Conservation (phyloP, 768 basidiomycete species). For the Rhodotorula taiwanensis region DNA sequence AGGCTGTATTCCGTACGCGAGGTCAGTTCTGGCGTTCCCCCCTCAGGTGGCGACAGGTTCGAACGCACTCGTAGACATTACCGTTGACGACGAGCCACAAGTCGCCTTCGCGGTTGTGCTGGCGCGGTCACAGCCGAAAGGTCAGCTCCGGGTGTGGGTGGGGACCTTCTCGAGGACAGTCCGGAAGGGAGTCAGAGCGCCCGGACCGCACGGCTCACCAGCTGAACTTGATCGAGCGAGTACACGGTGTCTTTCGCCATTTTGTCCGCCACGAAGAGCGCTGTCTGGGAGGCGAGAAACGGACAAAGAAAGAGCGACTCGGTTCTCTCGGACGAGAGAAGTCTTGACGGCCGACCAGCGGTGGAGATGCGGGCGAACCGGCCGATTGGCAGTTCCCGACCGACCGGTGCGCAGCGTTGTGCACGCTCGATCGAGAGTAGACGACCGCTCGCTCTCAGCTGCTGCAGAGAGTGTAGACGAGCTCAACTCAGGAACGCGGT, state of each 20-base stretch:
- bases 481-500: too few species aligned
- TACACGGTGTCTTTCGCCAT: neutral
- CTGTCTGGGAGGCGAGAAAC: neutral
- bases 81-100: constrained; percentile 79
- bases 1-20: too few species aligned
- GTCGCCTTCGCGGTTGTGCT: constrained; percentile 74
- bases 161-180: neutral
- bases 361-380: constrained; percentile 1
- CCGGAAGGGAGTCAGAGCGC: neutral
- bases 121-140: too few species aligned
- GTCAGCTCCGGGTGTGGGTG: too few species aligned
- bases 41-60: too few species aligned
- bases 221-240: constrained; percentile 15
- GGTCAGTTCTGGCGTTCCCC: too few species aligned
- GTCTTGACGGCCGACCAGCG: too few species aligned
- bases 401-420: too few species aligned
- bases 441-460: too few species aligned
- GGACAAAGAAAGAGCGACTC: neutral
- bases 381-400: neutral
- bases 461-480: neutral
- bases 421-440: too few species aligned
- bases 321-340: too few species aligned
- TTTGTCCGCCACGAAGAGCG: neutral
- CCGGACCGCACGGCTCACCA: neutral
- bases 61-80: constrained; percentile 59